A percentile compares a stretch with the other conserved stretches of the same genome.
phyloP scores from a whole-genome alignment of 2,329 filamentous ascomycete genomes.

The Macrophomina phaseolina region DNA sequence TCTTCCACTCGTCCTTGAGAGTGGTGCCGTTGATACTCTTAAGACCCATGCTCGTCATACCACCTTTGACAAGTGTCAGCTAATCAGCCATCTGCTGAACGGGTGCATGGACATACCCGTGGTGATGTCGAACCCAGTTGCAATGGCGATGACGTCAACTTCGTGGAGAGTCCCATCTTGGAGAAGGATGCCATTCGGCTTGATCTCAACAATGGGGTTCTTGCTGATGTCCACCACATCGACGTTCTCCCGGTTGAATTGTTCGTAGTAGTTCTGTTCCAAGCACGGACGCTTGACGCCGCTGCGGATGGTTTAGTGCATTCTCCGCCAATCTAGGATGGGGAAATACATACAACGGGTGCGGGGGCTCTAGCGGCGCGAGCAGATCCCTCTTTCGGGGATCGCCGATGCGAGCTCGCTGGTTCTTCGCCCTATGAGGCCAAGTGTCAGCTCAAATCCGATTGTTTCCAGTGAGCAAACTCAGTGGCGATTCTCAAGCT shows the following conservation, averaged over 20 bases:
- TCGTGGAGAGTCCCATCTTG: slow-evolving; percentile 39
- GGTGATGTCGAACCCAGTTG: slow-evolving; percentile 44
- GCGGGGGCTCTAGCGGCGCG: slow-evolving; percentile 51
- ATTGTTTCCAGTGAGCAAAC: too few species aligned
- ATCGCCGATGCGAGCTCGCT: slow-evolving; percentile 49
- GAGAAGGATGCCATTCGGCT: slow-evolving; percentile 39
- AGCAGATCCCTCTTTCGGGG: slow-evolving; percentile 53
- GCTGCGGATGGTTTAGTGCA: not conserved
- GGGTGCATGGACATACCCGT: slow-evolving; percentile 45
- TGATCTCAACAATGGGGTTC: slow-evolving; percentile 44
- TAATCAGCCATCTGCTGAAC: slow-evolving; percentile 50
- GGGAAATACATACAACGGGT: slow-evolving; percentile 41
- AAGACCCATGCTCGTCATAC: slow-evolving; percentile 49
- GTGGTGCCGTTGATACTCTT: slow-evolving; percentile 44
- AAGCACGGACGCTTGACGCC: slow-evolving; percentile 54
- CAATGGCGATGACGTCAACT: slow-evolving; percentile 41
- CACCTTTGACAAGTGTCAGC: slow-evolving; percentile 51
- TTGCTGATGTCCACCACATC: slow-evolving; percentile 51
- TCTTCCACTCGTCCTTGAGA: slow-evolving; percentile 49
- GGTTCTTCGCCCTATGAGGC: slow-evolving; percentile 45
- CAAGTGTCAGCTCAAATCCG: not conserved
- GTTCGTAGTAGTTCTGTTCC: slow-evolving; percentile 56
- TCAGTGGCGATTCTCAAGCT: not conserved
- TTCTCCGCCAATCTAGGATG: too few species aligned
- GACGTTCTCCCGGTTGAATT: slow-evolving; percentile 51